These are phyloP conservation scores for Plasmopara muralis DNA, from an alignment of 352 stramenopile genomes.

Conservation along the genomic window DNA sequence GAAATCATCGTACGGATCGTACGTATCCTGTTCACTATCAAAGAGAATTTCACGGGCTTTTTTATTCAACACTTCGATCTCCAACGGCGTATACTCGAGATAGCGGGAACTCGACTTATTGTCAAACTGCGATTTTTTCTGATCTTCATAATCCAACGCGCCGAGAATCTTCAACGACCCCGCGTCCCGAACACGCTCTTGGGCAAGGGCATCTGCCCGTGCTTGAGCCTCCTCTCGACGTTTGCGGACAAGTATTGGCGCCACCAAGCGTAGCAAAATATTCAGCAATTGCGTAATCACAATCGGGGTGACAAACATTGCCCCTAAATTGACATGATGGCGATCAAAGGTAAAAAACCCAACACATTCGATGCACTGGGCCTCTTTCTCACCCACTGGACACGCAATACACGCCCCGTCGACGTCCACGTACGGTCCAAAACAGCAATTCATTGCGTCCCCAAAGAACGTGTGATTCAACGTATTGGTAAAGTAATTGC, in stretches of 20 bases:
- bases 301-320: conserved; percentile 85
- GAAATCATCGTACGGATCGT: conserved; percentile 74
- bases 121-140: conserved; percentile 61
- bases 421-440: conserved; percentile 76
- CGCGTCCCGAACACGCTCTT: conserved; percentile 60
- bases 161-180: conserved; percentile 80
- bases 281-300: conserved; percentile 80
- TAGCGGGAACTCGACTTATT: conserved; percentile 66
- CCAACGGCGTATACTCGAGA: conserved; percentile 47
- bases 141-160: conserved; percentile 68
- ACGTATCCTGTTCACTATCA: conserved; percentile 64
- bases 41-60: conserved; percentile 66
- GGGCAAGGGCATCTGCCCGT: conserved; percentile 48
- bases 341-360: conserved; percentile 81
- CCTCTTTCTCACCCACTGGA: conserved; percentile 58
- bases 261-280: conserved; percentile 59
- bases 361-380: conserved; percentile 64
- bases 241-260: conserved; percentile 60
- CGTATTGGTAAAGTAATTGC: conserved; percentile 79
- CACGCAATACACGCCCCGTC: conserved; percentile 57
- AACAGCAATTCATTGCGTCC: conserved; percentile 83
- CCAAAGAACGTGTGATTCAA: conserved; percentile 79
- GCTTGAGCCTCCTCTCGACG: conserved; percentile 53
- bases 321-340: conserved; percentile 73
- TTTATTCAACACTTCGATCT: conserved; percentile 62